phyloP scores from a whole-genome alignment of 352 stramenopile genomes.

The Globisporangium polare region DNA sequence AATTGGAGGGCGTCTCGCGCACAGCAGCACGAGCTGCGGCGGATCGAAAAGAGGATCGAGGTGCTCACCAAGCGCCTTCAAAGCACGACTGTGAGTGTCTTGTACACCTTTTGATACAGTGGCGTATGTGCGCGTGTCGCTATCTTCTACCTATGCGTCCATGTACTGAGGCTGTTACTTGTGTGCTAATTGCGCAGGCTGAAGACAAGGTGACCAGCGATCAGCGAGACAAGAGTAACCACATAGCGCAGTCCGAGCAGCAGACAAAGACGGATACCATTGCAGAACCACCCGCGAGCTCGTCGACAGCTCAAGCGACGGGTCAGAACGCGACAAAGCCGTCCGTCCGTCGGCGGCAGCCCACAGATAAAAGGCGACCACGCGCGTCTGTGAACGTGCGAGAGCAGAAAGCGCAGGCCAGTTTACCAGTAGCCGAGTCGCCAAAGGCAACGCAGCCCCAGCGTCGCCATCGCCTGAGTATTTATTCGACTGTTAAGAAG shows the following conservation, averaged over 20 bases:
- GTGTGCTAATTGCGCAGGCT: background rate
- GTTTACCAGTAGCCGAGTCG: background rate
- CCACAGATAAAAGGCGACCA: background rate
- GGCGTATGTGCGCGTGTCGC: background rate
- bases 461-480: constrained; percentile 29
- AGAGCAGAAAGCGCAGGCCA: background rate
- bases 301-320: background rate
- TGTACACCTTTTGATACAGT: background rate
- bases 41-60: constrained; percentile 28
- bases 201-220: background rate
- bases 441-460: background rate
- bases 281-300: background rate
- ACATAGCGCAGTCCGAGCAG: background rate
- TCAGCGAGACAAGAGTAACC: background rate
- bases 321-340: background rate
- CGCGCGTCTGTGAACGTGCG: too few relatives aligned
- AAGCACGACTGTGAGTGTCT: background rate
- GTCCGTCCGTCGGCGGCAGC: background rate
- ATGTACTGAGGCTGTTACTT: background rate
- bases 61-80: constrained; percentile 12
- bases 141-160: background rate
- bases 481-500: constrained; percentile 37
- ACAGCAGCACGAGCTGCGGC: constrained; percentile 38
- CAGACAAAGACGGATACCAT: background rate
- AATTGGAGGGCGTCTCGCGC: constrained; percentile 32